These are phyloP conservation scores for Haplographium delicatum DNA, from an alignment of 495 filamentous ascomycete genomes.

Conservation along the genomic window DNA sequence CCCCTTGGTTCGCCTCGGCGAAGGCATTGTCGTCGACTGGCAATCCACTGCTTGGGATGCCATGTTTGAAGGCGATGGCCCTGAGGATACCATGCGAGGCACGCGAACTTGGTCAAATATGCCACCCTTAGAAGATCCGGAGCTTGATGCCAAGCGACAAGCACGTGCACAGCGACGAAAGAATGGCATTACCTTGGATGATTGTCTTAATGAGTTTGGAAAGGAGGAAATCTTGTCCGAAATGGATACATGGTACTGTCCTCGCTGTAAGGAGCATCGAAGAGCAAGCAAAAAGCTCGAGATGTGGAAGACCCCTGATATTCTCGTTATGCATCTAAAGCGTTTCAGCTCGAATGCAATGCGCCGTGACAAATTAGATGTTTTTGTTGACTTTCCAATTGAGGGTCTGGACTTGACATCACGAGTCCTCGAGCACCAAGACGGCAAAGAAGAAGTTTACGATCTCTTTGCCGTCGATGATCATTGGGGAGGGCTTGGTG, in stretches of 20 bases:
- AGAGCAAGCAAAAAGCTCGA: conserved; percentile 94
- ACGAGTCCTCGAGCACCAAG: conserved; percentile 69
- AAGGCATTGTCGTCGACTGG: conserved; percentile 87
- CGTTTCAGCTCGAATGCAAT: conserved; percentile 76
- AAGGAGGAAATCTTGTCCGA: conserved; percentile 89
- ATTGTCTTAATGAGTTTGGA: conserved; percentile 91
- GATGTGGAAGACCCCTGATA: conserved; percentile 92
- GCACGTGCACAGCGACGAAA: conserved; percentile 57
- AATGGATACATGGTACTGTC: conserved; percentile 95
- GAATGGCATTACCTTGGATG: conserved; percentile 74
- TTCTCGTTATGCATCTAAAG: conserved; percentile 91
- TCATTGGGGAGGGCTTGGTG: conserved; percentile 85
- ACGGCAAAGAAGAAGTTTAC: conserved; percentile 76
- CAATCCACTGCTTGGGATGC: conserved; percentile 55
- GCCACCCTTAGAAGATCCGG: conserved; percentile 56
- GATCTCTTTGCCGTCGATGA: conserved; percentile 94
- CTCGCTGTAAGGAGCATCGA: conserved; percentile 86
- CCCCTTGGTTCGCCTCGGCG: conserved; percentile 68
- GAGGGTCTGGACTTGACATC: conserved; percentile 77
- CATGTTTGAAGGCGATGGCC: conserved; percentile 54
- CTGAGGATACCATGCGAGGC: conserved; percentile 41
- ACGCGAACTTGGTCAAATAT: conserved; percentile 46
- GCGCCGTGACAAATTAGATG: conserved; percentile 83
- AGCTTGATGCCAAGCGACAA: conserved; percentile 54
- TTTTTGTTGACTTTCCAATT: conserved; percentile 85